Conservation (phyloP, 345 rosid genomes). For the Melastoma malabathricum region DNA sequence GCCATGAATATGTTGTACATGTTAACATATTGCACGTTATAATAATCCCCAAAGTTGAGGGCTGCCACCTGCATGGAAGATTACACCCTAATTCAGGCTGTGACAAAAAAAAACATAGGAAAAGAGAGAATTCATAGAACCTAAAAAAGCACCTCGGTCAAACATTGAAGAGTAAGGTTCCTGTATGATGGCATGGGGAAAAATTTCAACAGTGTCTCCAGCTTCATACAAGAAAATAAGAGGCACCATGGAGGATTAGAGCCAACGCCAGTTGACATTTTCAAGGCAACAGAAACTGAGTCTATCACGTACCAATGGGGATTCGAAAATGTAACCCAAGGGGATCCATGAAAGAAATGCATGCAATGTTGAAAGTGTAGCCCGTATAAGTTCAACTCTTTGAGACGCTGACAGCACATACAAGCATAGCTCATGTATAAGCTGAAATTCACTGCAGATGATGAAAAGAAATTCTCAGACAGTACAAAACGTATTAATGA, state of each 20-base stretch:
- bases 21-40: conserved; percentile 61
- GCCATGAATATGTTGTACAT: conserved; percentile 70
- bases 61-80: conserved; percentile 61
- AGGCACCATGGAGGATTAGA: no score
- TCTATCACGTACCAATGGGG: conserved; percentile 44
- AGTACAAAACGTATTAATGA: no score
- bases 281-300: no score
- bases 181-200: conserved; percentile 70
- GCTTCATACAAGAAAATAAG: conserved; percentile 23
- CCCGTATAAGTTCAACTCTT: conserved; percentile 85
- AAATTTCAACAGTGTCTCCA: conserved; percentile 86
- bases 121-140: neutral
- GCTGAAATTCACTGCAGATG: conserved; percentile 85
- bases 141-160: conserved; percentile 58
- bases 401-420: conserved; percentile 95
- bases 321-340: conserved; percentile 96
- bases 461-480: conserved; percentile 10
- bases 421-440: conserved; percentile 94
- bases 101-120: conserved; percentile 1
- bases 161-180: conserved; percentile 90
- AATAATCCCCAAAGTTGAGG: conserved; percentile 82
- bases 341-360: conserved; percentile 99
- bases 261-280: no score
- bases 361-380: conserved; percentile 90
- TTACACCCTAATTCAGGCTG: neutral